phyloP scores from a whole-genome alignment of 345 rosid genomes.

The Kandelia obovata region DNA sequence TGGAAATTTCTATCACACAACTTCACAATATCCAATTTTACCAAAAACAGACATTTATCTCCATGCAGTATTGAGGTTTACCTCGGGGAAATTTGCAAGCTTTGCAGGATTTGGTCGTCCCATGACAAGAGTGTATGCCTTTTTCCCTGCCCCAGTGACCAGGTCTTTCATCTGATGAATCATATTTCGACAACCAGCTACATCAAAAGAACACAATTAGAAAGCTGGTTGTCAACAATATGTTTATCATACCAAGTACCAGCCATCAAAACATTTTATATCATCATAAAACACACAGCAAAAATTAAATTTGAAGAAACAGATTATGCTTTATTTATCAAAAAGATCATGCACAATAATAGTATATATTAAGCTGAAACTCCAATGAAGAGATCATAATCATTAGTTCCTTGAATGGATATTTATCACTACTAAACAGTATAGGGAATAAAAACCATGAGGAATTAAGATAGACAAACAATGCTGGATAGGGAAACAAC shows the following conservation, averaged over 20 bases:
- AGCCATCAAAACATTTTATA: background rate
- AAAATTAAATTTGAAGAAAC: too few relatives aligned
- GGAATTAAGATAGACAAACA: background rate
- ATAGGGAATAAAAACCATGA: background rate
- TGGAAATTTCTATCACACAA: slow-evolving; percentile 9
- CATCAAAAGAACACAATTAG: slow-evolving; percentile 19
- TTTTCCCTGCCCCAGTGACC: slow-evolving; percentile 67
- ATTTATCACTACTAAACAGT: background rate
- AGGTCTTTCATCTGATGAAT: slow-evolving; percentile 83
- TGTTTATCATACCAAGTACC: background rate
- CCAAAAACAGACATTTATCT: background rate
- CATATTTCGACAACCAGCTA: slow-evolving; percentile 94
- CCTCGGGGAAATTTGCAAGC: slow-evolving; percentile 96
- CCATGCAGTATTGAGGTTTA: slow-evolving; percentile 17
- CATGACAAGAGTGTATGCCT: slow-evolving; percentile 82
- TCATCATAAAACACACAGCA: background rate
- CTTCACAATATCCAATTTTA: slow-evolving; percentile 7
- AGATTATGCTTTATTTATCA: too few relatives aligned
- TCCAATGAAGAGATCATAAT: too few relatives aligned
- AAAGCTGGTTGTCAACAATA: slow-evolving; percentile 11
- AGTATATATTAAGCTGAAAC: too few relatives aligned
- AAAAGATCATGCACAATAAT: background rate
- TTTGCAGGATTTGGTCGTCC: slow-evolving; percentile 94
- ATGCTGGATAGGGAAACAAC: background rate
- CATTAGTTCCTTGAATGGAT: background rate